These are phyloP conservation scores for Phanerochaete carnosa DNA, from an alignment of 768 basidiomycete genomes.

Conservation along the genomic window DNA sequence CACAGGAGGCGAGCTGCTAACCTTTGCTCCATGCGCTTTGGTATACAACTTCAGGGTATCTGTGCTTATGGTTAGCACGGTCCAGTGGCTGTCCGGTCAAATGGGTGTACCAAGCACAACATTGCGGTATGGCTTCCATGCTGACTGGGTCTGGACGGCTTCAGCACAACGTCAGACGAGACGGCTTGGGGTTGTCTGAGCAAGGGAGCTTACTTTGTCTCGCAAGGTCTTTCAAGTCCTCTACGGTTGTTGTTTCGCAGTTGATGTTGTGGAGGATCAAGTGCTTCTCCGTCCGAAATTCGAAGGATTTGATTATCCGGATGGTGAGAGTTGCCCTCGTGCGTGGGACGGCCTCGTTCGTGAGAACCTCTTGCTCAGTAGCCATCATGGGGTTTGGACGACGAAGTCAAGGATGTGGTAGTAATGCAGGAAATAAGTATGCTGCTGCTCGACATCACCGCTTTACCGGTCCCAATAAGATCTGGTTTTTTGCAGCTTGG, in stretches of 20 bases:
- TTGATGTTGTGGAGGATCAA: constrained; percentile 83
- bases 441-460: background rate
- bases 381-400: constrained; percentile 3
- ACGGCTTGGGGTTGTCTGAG: background rate
- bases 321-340: constrained; percentile 85
- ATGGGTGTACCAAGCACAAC: constrained; percentile 55
- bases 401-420: background rate
- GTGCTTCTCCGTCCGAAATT: constrained; percentile 84
- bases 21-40: constrained; percentile 93
- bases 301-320: constrained; percentile 93
- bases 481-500: background rate
- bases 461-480: background rate
- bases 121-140: constrained; percentile 88
- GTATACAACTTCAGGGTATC: constrained; percentile 96
- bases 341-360: constrained; percentile 63
- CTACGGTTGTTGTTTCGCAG: constrained; percentile 76
- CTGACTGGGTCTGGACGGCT: constrained; percentile 73
- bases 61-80: constrained; percentile 27
- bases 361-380: constrained; percentile 40
- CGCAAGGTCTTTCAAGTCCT: constrained; percentile 69
- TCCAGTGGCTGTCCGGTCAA: background rate
- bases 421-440: background rate
- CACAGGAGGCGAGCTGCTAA: constrained; percentile 24
- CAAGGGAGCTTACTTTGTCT: constrained; percentile 48
- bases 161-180: background rate